These are phyloP conservation scores for Eutrema japonicum DNA, from an alignment of 345 rosid genomes.

Conservation along the genomic window DNA sequence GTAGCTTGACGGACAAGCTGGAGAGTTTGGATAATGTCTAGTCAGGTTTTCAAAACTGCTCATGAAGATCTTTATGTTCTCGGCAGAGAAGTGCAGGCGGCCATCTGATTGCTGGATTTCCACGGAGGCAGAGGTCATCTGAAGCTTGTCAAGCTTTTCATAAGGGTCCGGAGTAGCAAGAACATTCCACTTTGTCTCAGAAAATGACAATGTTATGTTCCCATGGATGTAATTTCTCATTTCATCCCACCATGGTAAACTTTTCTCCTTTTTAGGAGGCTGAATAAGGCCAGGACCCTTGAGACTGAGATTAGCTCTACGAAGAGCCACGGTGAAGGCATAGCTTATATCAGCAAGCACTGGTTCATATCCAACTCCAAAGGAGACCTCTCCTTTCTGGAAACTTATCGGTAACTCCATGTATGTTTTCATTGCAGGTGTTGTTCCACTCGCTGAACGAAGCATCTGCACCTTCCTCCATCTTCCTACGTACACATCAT, in stretches of 20 bases:
- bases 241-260: conserved; percentile 99
- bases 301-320: conserved; percentile 89
- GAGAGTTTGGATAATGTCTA: conserved; percentile 57
- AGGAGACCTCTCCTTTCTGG: conserved; percentile 74
- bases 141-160: conserved; percentile 87
- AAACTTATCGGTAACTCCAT: conserved; percentile 75
- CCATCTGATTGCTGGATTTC: conserved; percentile 95
- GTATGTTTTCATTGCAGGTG: conserved; percentile 92
- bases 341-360: conserved; percentile 87
- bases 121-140: conserved; percentile 58
- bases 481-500: conserved; percentile 89
- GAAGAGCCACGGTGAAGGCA: conserved; percentile 94
- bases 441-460: conserved; percentile 93
- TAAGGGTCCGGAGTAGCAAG: conserved; percentile 91
- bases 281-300: conserved; percentile 62
- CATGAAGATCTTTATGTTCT: conserved; percentile 68
- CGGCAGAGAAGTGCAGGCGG: conserved; percentile 68
- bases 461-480: conserved; percentile 96
- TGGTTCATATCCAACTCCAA: conserved; percentile 96
- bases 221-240: conserved; percentile 97
- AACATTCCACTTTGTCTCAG: conserved; percentile 69
- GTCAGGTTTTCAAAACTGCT: conserved; percentile 90
- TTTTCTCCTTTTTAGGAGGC: conserved; percentile 89
- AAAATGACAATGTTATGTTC: conserved; percentile 60
- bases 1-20: conserved; percentile 52